phyloP scores from a whole-genome alignment of 495 filamentous ascomycete species.

The Neurospora discreta region DNA sequence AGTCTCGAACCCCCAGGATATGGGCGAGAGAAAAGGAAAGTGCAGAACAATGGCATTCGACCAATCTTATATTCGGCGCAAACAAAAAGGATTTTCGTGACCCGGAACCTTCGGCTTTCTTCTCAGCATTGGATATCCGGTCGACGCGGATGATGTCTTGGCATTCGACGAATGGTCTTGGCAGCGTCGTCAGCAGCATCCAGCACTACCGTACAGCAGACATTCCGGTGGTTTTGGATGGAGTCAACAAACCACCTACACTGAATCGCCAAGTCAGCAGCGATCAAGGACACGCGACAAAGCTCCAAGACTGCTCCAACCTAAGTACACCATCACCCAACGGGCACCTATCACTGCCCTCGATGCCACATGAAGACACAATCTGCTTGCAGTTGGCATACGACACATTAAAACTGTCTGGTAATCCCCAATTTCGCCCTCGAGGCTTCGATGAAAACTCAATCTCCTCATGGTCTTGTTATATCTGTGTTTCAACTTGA shows the following conservation, averaged over 20 bases:
- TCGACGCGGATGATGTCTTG: not conserved
- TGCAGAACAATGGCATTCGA: not conserved
- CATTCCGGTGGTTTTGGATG: not conserved
- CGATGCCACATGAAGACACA: not conserved
- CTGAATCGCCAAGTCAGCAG: not conserved
- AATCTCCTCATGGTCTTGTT: not conserved
- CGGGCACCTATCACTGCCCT: not conserved
- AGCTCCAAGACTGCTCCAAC: not conserved
- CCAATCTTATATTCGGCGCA: not conserved
- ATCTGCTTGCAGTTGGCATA: not conserved
- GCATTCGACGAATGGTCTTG: not conserved
- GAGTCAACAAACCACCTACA: not conserved
- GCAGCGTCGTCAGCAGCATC: not conserved
- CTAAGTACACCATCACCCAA: not conserved
- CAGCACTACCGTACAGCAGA: not conserved
- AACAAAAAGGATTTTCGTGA: not conserved
- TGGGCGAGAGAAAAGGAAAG: not conserved
- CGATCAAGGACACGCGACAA: not conserved
- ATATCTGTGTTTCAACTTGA: not conserved
- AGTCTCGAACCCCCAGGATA: not conserved
- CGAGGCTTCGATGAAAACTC: not conserved
- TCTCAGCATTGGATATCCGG: not conserved
- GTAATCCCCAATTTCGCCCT: not conserved
- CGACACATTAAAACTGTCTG: not conserved
- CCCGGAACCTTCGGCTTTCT: not conserved